Evolutionary conservation across 495 filamentous ascomycete species (phyloP).

Genomic region (Hypomontagnella monticulosa): DNA sequence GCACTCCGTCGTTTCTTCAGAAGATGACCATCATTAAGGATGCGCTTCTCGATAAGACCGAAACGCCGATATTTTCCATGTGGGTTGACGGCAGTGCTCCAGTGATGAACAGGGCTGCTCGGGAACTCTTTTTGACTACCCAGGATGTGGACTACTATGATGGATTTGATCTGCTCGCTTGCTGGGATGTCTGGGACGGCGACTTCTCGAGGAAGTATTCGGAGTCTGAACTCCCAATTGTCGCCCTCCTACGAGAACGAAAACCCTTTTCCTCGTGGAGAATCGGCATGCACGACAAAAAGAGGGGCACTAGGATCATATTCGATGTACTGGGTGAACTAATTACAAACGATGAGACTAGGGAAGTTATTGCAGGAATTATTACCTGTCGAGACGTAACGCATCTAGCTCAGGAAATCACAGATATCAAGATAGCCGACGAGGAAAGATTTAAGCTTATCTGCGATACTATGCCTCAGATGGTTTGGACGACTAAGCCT

Average conservation of each 20-base stretch:
- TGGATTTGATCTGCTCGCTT: constrained; percentile 61
- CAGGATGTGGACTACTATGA: constrained; percentile 54
- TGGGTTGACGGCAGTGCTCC: constrained; percentile 75
- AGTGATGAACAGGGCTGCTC: constrained; percentile 70
- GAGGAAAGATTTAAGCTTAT: constrained; percentile 74
- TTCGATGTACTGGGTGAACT: constrained; percentile 69
- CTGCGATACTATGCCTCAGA: constrained; percentile 74
- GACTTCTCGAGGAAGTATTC: constrained; percentile 68
- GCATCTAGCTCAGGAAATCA: constrained; percentile 62
- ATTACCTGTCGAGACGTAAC: constrained; percentile 75
- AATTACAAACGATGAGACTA: constrained; percentile 65
- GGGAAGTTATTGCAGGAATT: constrained; percentile 73
- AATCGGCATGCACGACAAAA: constrained; percentile 67
- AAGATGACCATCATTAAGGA: constrained; percentile 76
- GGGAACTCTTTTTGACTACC: constrained; percentile 58
- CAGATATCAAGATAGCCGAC: constrained; percentile 68
- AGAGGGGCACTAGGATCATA: constrained; percentile 54
- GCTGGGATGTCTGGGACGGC: constrained; percentile 66
- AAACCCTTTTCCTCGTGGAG: constrained; percentile 61
- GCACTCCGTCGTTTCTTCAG: constrained; percentile 66
- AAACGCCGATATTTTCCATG: constrained; percentile 74
- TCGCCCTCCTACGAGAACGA: constrained; percentile 64
- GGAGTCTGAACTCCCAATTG: constrained; percentile 68
- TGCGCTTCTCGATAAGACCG: constrained; percentile 72
- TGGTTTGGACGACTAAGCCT: constrained; percentile 71